Conservation (phyloP, 805 yeast genomes). For the Ogataea glucozyma region DNA sequence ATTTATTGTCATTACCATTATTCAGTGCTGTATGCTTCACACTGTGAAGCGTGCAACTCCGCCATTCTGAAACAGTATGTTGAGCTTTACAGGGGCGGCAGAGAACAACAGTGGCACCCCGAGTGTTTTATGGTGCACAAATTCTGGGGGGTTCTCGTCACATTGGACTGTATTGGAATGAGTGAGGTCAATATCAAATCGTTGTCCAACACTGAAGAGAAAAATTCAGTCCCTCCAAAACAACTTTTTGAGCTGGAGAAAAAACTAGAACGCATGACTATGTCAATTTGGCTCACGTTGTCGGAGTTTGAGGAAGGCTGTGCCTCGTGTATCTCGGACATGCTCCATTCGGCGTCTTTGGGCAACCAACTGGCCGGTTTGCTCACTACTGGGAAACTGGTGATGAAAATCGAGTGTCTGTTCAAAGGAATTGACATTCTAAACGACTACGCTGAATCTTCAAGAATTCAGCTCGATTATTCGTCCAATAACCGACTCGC, state of each 20-base stretch:
- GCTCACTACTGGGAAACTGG: constrained; percentile 66
- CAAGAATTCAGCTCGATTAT: constrained; percentile 25
- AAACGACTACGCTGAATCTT: constrained; percentile 25
- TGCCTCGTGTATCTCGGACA: constrained; percentile 86
- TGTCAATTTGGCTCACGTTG: constrained; percentile 80
- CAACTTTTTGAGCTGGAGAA: constrained; percentile 60
- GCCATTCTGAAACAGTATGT: constrained; percentile 94
- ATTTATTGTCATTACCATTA: constrained; percentile 93
- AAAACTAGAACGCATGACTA: constrained; percentile 56
- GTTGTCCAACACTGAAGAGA: constrained; percentile 4
- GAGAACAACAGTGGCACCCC: constrained; percentile 97
- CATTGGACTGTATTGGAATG: constrained; percentile 58
- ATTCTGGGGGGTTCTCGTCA: constrained; percentile 88
- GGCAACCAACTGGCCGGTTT: constrained; percentile 71
- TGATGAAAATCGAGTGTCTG: constrained; percentile 70
- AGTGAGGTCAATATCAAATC: constrained; percentile 23
- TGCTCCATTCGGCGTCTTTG: constrained; percentile 81
- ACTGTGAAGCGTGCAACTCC: constrained; percentile 90
- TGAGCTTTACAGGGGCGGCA: constrained; percentile 86
- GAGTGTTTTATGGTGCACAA: constrained; percentile 98
- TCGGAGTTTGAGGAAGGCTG: constrained; percentile 89
- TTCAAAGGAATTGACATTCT: constrained; percentile 70
- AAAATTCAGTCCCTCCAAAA: constrained; percentile 39
- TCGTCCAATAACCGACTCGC: constrained; percentile 34
- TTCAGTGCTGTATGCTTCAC: constrained; percentile 79